These are phyloP conservation scores for Rubroboletus pulcherrimus DNA, from an alignment of 768 basidiomycete species.

Conservation along the genomic window DNA sequence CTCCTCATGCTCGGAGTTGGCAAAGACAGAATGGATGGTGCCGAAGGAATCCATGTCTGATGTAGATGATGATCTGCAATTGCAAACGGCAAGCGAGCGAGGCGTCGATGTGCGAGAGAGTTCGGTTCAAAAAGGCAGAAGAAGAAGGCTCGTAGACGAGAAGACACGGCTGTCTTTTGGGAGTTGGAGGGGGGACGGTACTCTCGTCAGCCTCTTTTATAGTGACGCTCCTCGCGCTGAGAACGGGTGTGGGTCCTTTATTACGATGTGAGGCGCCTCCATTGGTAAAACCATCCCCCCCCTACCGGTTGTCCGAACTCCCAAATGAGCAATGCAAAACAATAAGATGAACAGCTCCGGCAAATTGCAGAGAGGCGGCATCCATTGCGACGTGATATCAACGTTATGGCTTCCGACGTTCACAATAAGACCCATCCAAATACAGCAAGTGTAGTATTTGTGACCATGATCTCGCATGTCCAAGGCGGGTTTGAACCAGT, in stretches of 20 bases:
- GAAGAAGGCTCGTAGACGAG: neutral
- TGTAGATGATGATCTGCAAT: neutral
- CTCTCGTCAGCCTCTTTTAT: conserved; percentile 15
- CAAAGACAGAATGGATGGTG: conserved; percentile 15
- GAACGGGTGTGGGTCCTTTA: neutral
- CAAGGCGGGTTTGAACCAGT: neutral
- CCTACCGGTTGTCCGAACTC: neutral
- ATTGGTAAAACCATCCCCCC: neutral
- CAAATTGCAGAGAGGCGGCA: neutral
- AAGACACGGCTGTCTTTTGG: neutral
- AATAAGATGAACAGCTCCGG: conserved; percentile 15
- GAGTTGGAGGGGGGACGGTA: neutral
- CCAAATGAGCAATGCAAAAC: conserved; percentile 11
- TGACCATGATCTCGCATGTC: neutral
- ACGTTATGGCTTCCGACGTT: neutral
- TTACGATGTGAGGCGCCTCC: neutral
- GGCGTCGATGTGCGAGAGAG: neutral
- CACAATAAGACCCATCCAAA: conserved; percentile 23
- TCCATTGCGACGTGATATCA: conserved; percentile 7
- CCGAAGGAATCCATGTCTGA: conserved; percentile 23
- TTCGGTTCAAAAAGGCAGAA: neutral
- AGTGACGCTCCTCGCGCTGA: conserved; percentile 3
- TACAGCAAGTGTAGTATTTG: conserved; percentile 19
- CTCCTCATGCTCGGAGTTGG: conserved; percentile 4
- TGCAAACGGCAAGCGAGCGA: neutral